A percentile compares a stretch with the other conserved stretches of the same genome.
Conservation (phyloP, 139 green algal species). For the Eudorina sp. region DNA sequence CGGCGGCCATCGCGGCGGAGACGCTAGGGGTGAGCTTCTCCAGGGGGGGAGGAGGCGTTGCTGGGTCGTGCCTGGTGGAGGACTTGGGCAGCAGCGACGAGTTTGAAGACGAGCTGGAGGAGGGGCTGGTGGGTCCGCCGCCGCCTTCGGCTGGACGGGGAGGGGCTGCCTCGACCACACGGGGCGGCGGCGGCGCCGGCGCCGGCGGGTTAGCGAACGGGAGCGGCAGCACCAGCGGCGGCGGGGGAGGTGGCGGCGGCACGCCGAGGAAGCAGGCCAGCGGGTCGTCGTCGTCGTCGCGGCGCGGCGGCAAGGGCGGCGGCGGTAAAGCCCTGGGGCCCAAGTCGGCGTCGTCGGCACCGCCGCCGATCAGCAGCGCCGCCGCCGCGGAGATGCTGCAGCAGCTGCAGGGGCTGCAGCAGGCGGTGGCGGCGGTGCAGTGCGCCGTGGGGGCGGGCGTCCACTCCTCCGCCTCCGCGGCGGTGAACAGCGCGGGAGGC, state of each 20-base stretch:
- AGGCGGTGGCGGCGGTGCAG: conserved; percentile 43
- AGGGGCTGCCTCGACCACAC: neutral
- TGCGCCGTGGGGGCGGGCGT: conserved; percentile 12
- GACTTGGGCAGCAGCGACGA: conserved; percentile 9
- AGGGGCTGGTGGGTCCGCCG: neutral
- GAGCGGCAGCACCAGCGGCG: neutral
- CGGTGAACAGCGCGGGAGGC: neutral
- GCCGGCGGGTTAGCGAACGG: neutral
- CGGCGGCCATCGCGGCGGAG: conserved; percentile 25
- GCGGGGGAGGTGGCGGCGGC: neutral
- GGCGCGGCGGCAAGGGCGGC: neutral
- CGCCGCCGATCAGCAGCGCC: conserved; percentile 13
- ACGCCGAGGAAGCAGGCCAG: too few species aligned
- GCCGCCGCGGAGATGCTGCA: conserved; percentile 39
- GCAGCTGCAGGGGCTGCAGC: conserved; percentile 49
- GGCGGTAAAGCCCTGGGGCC: neutral
- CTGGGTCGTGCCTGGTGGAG: conserved; percentile 5
- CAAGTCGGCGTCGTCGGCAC: neutral
- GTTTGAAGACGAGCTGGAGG: neutral
- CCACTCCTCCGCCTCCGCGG: neutral
- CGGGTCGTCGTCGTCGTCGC: neutral
- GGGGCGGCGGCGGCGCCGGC: neutral
- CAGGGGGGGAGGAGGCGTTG: neutral
- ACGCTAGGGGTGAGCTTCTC: conserved; percentile 4
- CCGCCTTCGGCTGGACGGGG: neutral